A percentile compares a stretch with the other conserved stretches of the same genome.
Evolutionary conservation across 2,329 filamentous ascomycete species (phyloP).

Genomic region (Talaromyces sp.): DNA sequence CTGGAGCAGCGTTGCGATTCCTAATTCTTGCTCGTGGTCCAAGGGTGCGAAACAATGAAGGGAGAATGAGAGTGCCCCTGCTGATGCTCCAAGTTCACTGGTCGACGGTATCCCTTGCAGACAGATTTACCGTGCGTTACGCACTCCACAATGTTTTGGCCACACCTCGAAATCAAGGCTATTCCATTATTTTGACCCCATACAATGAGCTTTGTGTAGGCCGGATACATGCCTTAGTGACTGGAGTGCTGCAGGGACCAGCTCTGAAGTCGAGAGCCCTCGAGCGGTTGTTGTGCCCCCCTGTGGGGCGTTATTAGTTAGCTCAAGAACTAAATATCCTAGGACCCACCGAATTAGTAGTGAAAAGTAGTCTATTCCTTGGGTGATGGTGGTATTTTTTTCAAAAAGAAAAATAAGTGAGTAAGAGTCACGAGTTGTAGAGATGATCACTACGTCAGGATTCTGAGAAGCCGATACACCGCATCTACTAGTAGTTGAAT

Average conservation of each 20-base stretch:
- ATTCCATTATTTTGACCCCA: not conserved
- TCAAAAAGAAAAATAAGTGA: no score
- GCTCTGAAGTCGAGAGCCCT: no score
- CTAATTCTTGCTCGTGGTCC: conserved; percentile 17
- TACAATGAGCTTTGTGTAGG: not conserved
- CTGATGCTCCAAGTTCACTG: conserved; percentile 1
- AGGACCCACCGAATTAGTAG: not conserved
- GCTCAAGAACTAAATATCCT: conserved; percentile 1
- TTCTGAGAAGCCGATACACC: no score
- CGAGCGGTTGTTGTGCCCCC: not conserved
- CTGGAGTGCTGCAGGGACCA: conserved; percentile 2
- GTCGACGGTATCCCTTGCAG: conserved; percentile 21
- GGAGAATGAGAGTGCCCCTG: conserved; percentile 12
- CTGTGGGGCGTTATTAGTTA: not conserved
- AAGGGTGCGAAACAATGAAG: conserved; percentile 24
- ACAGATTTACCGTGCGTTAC: conserved; percentile 10
- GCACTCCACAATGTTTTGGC: conserved; percentile 12
- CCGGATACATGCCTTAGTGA: conserved; percentile 19
- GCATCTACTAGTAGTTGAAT: not conserved
- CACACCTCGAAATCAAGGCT: not conserved
- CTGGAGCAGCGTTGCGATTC: conserved; percentile 6
- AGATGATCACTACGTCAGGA: no score
- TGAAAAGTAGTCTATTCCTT: no score
- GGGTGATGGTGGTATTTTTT: no score
- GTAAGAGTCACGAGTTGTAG: no score